Conservation (phyloP, 148 eudicot genomes). For the Beta vulgaris region DNA sequence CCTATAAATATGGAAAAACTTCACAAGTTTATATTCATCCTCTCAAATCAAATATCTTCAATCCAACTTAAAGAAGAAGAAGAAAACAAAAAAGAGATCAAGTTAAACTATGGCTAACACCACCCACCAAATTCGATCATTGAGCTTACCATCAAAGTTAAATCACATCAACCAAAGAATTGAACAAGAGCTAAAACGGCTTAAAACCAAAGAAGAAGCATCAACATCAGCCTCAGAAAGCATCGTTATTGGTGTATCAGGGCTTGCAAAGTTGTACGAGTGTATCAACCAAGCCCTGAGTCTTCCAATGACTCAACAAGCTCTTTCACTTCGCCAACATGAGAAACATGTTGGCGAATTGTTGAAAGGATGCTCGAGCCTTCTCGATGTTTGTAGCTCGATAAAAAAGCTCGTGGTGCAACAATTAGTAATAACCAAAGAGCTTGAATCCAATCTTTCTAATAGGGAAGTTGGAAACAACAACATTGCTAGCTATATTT, state of each 20-base stretch:
- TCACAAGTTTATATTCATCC: not conserved
- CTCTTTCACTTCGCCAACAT: slow-evolving; percentile 29
- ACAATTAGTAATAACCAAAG: slow-evolving; percentile 20
- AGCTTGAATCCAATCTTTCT: slow-evolving; percentile 23
- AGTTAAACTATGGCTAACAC: not conserved
- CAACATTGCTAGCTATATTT: slow-evolving; percentile 19
- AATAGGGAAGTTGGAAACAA: slow-evolving; percentile 17
- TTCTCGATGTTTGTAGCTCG: slow-evolving; percentile 27
- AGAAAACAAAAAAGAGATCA: not conserved
- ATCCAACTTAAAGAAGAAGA: not conserved
- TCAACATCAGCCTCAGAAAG: slow-evolving; percentile 33
- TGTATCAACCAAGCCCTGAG: slow-evolving; percentile 35
- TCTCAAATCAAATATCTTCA: not conserved
- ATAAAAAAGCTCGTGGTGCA: slow-evolving; percentile 22
- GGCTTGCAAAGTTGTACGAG: slow-evolving; percentile 30
- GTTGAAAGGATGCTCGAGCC: slow-evolving; percentile 28
- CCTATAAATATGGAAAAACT: slow-evolving; percentile 1
- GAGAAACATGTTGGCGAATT: slow-evolving; percentile 32
- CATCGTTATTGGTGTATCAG: slow-evolving; percentile 36
- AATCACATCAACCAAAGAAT: slow-evolving; percentile 33
- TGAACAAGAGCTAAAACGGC: slow-evolving; percentile 34
- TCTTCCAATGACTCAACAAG: slow-evolving; percentile 43
- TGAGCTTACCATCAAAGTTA: slow-evolving; percentile 38
- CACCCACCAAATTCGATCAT: slow-evolving; percentile 29
- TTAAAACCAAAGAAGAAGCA: slow-evolving; percentile 33